These are phyloP conservation scores for Colletotrichum tabaci DNA, from an alignment of 2,329 filamentous ascomycete species.

Conservation along the genomic window DNA sequence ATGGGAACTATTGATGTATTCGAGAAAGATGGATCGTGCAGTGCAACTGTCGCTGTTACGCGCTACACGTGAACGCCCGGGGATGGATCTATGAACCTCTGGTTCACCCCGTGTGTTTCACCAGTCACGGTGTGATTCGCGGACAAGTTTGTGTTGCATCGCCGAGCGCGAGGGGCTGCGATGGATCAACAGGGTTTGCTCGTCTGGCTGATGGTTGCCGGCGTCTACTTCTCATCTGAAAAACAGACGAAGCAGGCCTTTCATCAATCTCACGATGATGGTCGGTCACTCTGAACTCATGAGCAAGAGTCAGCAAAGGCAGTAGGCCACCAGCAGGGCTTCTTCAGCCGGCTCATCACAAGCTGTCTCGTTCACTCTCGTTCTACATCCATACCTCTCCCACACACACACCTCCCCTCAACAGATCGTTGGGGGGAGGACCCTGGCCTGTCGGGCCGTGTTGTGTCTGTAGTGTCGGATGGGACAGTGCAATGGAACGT, in stretches of 20 bases:
- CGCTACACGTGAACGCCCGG: slow-evolving; percentile 9
- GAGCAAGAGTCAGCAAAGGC: not conserved
- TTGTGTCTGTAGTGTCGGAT: slow-evolving; percentile 1
- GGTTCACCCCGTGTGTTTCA: slow-evolving; percentile 29
- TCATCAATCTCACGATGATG: not conserved
- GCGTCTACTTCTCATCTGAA: not conserved
- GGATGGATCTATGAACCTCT: slow-evolving; percentile 21
- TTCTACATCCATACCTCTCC: not conserved
- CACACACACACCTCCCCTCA: slow-evolving; percentile 9
- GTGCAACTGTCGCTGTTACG: not conserved
- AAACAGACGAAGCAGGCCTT: not conserved
- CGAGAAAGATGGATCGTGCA: not conserved
- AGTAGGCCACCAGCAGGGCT: not conserved
- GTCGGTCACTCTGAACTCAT: not conserved
- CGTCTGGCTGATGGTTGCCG: not conserved
- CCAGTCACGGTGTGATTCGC: slow-evolving; percentile 16
- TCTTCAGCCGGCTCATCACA: not conserved
- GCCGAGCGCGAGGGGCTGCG: slow-evolving; percentile 9
- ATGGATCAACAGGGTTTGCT: not conserved
- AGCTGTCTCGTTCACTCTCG: too few species aligned
- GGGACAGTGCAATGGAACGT: not conserved
- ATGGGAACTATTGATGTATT: slow-evolving; percentile 4
- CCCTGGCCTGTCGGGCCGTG: slow-evolving; percentile 23
- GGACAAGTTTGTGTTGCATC: not conserved
- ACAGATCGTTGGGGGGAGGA: not conserved